Base-by-base conservation (phyloP, 768 basidiomycete species). In the Leccinum pellstonianum region DNA sequence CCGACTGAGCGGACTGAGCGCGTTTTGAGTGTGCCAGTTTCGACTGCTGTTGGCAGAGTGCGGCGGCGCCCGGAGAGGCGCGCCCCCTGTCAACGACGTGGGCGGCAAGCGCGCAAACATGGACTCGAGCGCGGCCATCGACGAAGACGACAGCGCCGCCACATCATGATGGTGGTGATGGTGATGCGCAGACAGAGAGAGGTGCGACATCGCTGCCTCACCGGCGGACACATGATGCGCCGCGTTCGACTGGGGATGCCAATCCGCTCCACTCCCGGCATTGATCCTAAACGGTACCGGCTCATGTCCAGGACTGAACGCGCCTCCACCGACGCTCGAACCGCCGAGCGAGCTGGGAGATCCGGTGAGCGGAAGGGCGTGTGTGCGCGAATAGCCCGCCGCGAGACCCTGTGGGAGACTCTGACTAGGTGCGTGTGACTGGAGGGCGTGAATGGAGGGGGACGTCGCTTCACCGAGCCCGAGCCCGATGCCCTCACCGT, bases 361-460 rank as follows among this genome's bases (percentile, higher is more conserved):
- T 8, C 27, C 27, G 27, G 27, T 0, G 19, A 68, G 71, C 0
- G 83, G 81, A 27, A 81, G 76, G 1, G 94, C 88, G 25, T 25
- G 25, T 8, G 3, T 88, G 59, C 94, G 82, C 29, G 91, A 94
- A 68, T 94, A 87, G 0, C 94, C 95, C 0, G 92, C 92, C 0
- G 31, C 31, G 31, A 33, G 31, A 33, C 31, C 31, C 31, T 95
- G 93, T 1, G 95, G 95, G 12, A 96, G 79, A 73, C 86, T 89
- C 75, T 95, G 92, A 2, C 94, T 95, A 0, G 95, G 94, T 1
- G 92, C 93, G 64, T 95, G 94, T 17, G 87, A 79, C 68, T 93
- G 90, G 46, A 95, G 77, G 1, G 92, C 94, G 19, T 86, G 82
- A 25, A 89, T 79, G 27, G 85, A 83, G 94, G 94, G 90, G 14